Base-by-base conservation (phyloP, 2,329 filamentous ascomycete species). In the Fusarium austroafricanum region DNA sequence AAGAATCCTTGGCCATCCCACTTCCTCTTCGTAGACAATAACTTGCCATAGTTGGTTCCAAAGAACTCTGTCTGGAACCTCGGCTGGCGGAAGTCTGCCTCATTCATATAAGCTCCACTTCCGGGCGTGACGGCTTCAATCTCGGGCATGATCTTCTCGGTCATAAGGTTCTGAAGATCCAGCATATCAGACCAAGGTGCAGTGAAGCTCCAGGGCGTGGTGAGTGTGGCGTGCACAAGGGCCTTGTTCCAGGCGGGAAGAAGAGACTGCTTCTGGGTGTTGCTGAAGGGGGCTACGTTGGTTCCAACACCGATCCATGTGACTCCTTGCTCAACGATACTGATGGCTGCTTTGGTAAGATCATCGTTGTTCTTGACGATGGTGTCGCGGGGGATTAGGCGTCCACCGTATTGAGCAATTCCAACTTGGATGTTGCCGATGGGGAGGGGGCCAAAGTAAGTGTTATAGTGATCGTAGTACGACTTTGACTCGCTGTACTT, bases 41-140 rank as follows among this genome's bases (percentile, higher is more conserved):
- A 68, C 14, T 65, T 70, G 2, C 72, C 64, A 58, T 86, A 87
- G 62, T 85, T 84, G 3, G 23, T 56, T 3, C 84, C 84, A 60
- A 85, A 86, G 4, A 70, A 74, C 21, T 78, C 38, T 6, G 33
- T 28, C 71, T 84, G 76, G 73, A 78, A 86, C 45, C 82, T 71
- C 1, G 76, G 76, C 71, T 84, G 78, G 29, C 75, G 75, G 39
- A 83, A 82, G 70, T 86, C 80, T 2, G 81, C 84, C 75, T 88
- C 85, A 65, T 86, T 87, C 78, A 84, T 78, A 70, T 86, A 86
- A 2, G 79, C 75, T 3, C 81, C 83, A 6, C 78, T 76, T 0
- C 77, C 79, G 0, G 83, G 81, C 0, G 82, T 82, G 5, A 81
- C 75, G 1, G 67, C 71, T 17, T 73, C 72, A 17, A 78, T 62